phyloP scores from a whole-genome alignment of 257 asterid genomes.

The Solanum pennellii region DNA sequence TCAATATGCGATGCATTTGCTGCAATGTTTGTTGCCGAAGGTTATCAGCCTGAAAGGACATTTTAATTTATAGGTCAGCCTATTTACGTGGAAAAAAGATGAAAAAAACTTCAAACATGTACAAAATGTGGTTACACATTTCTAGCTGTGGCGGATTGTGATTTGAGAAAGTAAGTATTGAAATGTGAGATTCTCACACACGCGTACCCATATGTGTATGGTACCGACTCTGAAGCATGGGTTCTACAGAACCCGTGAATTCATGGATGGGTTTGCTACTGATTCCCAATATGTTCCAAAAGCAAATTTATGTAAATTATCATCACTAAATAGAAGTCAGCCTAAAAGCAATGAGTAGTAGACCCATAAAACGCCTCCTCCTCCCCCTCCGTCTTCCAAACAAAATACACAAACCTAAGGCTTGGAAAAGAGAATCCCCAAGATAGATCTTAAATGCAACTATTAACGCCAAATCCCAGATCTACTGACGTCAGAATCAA shows the following conservation, averaged over 20 bases:
- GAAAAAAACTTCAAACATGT: background rate
- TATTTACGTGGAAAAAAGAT: background rate
- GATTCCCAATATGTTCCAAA: background rate
- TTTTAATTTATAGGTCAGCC: background rate
- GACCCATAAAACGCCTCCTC: background rate
- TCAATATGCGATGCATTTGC: slow-evolving; percentile 81
- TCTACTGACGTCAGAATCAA: background rate
- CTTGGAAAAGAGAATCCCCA: background rate
- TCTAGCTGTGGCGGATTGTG: background rate
- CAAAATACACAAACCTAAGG: background rate
- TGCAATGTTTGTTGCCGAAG: slow-evolving; percentile 85
- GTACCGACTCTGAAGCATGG: background rate
- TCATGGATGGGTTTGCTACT: background rate
- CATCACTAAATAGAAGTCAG: background rate
- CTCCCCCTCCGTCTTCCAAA: background rate
- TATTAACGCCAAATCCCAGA: background rate
- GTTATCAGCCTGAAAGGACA: slow-evolving; percentile 69
- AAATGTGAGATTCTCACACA: background rate
- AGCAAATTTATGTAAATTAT: background rate
- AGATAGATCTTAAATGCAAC: background rate
- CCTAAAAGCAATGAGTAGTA: background rate
- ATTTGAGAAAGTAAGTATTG: background rate
- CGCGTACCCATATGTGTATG: no score
- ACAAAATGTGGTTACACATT: background rate
- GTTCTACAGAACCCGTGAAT: background rate